phyloP scores from a whole-genome alignment of 495 filamentous ascomycete genomes.

The Friedmanniomyces endolithicus region DNA sequence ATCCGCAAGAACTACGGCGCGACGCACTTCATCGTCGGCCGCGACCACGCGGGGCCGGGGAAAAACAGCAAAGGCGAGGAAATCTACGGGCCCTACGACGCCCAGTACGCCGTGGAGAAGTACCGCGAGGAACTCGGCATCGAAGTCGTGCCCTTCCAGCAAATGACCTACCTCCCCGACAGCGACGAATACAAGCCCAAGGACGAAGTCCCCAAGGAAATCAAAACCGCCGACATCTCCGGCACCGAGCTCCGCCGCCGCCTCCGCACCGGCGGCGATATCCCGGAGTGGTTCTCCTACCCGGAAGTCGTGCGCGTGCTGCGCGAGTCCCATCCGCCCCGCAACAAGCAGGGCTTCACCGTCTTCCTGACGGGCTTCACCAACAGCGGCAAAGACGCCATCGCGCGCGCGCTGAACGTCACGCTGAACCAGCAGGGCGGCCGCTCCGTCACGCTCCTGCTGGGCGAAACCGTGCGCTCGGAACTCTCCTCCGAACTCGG shows the following conservation, averaged over 20 bases:
- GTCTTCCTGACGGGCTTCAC: slow-evolving; percentile 95
- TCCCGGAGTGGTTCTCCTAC: slow-evolving; percentile 99
- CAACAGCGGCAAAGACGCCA: slow-evolving; percentile 92
- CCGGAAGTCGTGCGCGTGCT: slow-evolving; percentile 95
- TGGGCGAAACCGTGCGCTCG: slow-evolving; percentile 87
- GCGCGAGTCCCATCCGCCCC: slow-evolving; percentile 83
- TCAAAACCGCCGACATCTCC: slow-evolving; percentile 90
- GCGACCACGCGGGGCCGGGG: slow-evolving; percentile 93
- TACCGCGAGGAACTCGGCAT: slow-evolving; percentile 94
- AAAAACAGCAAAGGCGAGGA: slow-evolving; percentile 93
- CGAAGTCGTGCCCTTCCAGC: slow-evolving; percentile 97
- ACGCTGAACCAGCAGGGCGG: slow-evolving; percentile 98
- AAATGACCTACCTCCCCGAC: slow-evolving; percentile 97
- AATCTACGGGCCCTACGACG: slow-evolving; percentile 97
- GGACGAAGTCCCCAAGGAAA: slow-evolving; percentile 71
- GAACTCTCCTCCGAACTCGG: slow-evolving; percentile 92
- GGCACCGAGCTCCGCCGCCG: slow-evolving; percentile 88
- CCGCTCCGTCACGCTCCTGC: slow-evolving; percentile 79
- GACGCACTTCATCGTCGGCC: slow-evolving; percentile 97
- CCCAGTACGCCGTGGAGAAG: slow-evolving; percentile 94
- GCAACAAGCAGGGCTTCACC: slow-evolving; percentile 86
- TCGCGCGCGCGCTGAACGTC: slow-evolving; percentile 89
- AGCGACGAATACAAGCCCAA: slow-evolving; percentile 89
- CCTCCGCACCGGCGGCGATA: slow-evolving; percentile 78
- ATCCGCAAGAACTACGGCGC: slow-evolving; percentile 99